Conservation (phyloP, 495 filamentous ascomycete species). For the Aspergillus bridgeri region DNA sequence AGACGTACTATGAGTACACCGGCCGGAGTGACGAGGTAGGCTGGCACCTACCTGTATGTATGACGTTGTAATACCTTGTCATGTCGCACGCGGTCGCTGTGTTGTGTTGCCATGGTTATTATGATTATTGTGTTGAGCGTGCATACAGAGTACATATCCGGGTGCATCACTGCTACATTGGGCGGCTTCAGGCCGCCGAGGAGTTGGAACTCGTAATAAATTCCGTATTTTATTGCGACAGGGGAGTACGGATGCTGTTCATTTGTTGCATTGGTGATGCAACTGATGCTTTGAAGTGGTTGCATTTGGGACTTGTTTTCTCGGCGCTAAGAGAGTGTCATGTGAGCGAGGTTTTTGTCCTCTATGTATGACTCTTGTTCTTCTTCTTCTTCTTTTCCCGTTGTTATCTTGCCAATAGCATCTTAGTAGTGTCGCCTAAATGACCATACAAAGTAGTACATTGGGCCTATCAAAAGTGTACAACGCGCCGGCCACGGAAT, state of each 20-base stretch:
- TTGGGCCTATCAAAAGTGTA: not conserved
- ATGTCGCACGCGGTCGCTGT: not conserved
- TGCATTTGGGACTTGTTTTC: not conserved
- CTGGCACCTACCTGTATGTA: not conserved
- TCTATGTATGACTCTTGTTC: constrained; percentile 1
- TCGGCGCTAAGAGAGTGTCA: not conserved
- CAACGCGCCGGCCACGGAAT: not conserved
- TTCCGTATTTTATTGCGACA: not conserved
- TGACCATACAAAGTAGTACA: not conserved
- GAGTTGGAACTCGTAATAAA: not conserved
- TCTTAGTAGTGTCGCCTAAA: not conserved
- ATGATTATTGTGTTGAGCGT: not conserved
- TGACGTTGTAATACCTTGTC: not conserved
- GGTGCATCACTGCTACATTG: not conserved
- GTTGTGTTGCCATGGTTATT: not conserved
- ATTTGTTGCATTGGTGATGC: not conserved
- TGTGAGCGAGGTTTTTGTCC: constrained; percentile 1
- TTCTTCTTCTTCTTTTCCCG: not conserved
- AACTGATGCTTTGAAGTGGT: not conserved
- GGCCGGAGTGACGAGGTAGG: not conserved
- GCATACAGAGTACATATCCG: not conserved
- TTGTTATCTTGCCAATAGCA: not conserved
- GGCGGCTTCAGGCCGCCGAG: not conserved
- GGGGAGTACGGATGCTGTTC: not conserved
- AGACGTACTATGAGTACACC: not conserved